phyloP scores from a whole-genome alignment of 495 filamentous ascomycete genomes.

The Thozetella sp. region DNA sequence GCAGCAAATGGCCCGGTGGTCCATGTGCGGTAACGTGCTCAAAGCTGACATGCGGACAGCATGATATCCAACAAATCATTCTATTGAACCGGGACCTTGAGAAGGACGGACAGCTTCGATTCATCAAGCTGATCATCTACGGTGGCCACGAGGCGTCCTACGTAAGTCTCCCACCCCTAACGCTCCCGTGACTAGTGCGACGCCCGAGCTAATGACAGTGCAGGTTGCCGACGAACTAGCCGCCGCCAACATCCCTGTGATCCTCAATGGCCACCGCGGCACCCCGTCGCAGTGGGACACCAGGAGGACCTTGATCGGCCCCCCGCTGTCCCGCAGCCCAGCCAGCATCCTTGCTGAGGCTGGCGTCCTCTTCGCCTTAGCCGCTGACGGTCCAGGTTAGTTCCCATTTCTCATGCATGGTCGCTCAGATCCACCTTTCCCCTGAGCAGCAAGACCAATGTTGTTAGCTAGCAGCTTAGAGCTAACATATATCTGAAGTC shows the following conservation, averaged over 20 bases:
- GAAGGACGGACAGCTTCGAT: too few relatives aligned
- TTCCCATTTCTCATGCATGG: background rate
- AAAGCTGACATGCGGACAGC: conserved; percentile 7
- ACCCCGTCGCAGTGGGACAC: conserved; percentile 31
- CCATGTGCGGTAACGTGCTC: too few relatives aligned
- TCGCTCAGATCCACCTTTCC: background rate
- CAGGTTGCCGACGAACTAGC: conserved; percentile 39
- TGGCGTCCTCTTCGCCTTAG: conserved; percentile 30
- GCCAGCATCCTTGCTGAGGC: conserved; percentile 33
- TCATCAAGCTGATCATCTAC: conserved; percentile 27
- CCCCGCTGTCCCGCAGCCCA: conserved; percentile 30
- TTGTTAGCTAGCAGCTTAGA: background rate
- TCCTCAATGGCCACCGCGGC: conserved; percentile 29
- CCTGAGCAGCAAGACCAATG: background rate
- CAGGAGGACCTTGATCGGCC: conserved; percentile 27
- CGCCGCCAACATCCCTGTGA: conserved; percentile 36
- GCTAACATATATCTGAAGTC: too few relatives aligned
- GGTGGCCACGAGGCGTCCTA: conserved; percentile 33
- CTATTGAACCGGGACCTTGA: conserved; percentile 27
- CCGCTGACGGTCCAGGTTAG: conserved; percentile 14
- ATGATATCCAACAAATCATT: conserved; percentile 35
- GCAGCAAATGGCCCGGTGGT: too few relatives aligned
- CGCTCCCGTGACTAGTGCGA: background rate
- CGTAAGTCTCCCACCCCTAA: conserved; percentile 10
- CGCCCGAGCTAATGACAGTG: background rate